Conservation (phyloP, 2,329 filamentous ascomycete species). For the Pyricularia grisea region DNA sequence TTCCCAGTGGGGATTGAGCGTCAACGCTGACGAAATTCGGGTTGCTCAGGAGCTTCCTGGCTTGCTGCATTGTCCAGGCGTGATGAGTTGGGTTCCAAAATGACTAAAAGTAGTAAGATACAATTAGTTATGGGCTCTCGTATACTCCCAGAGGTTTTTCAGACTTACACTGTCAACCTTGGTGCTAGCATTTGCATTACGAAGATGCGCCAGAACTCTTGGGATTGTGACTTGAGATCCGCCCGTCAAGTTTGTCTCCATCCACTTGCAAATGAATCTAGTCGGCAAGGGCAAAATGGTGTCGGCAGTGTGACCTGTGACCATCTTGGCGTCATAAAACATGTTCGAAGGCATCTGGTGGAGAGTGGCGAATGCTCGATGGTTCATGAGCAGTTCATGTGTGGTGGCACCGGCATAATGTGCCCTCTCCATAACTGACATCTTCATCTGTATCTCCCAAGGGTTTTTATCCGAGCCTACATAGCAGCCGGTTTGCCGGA, state of each 20-base stretch:
- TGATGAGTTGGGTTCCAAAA: slow-evolving; percentile 31
- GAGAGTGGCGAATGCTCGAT: slow-evolving; percentile 18
- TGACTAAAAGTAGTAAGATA: slow-evolving; percentile 13
- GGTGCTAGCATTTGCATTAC: neutral
- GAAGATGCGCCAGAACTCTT: slow-evolving; percentile 22
- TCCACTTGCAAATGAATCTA: slow-evolving; percentile 10
- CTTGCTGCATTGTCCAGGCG: slow-evolving; percentile 24
- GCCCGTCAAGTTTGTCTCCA: slow-evolving; percentile 8
- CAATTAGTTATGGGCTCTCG: neutral
- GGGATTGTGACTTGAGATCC: slow-evolving; percentile 19
- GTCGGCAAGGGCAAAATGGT: slow-evolving; percentile 10
- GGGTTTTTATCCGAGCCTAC: slow-evolving; percentile 15
- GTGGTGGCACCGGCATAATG: slow-evolving; percentile 11
- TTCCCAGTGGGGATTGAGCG: slow-evolving; percentile 16
- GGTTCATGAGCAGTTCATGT: slow-evolving; percentile 18
- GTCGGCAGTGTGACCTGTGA: slow-evolving; percentile 15
- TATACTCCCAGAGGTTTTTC: neutral
- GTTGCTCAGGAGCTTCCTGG: slow-evolving; percentile 20
- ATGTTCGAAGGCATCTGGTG: slow-evolving; percentile 30
- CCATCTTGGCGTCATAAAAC: slow-evolving; percentile 31
- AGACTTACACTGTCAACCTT: slow-evolving; percentile 2
- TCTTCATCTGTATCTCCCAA: slow-evolving; percentile 12
- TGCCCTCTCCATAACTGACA: slow-evolving; percentile 18
- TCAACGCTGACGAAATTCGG: slow-evolving; percentile 20
- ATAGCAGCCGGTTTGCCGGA: slow-evolving; percentile 33